phyloP scores from a whole-genome alignment of 2,329 filamentous ascomycete genomes.

The Sporothrix inflata region DNA sequence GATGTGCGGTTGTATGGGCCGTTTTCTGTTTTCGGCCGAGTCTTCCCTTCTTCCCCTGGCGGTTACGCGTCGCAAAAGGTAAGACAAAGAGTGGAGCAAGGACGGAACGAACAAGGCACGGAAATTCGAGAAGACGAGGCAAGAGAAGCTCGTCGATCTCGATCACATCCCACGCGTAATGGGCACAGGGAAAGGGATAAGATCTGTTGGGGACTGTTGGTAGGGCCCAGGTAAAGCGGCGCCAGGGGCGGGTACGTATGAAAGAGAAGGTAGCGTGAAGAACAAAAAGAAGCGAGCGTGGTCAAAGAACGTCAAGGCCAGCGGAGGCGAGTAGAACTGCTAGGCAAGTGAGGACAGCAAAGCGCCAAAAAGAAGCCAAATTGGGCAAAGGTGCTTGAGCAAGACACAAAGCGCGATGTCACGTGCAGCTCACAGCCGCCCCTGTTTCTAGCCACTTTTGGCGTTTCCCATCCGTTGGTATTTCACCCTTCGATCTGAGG shows the following conservation, averaged over 20 bases:
- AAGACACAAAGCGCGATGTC: conserved; percentile 15
- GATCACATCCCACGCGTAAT: not conserved
- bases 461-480: not conserved
- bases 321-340: not conserved
- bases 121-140: not conserved
- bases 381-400: not conserved
- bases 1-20: too few relatives aligned
- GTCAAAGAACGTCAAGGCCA: conserved; percentile 8
- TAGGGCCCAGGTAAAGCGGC: not conserved
- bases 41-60: not conserved
- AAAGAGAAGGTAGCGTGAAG: not conserved
- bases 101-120: not conserved
- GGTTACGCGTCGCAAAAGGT: not conserved
- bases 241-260: not conserved
- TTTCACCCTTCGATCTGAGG: not conserved
- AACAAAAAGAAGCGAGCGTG: not conserved
- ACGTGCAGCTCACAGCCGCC: conserved; percentile 6
- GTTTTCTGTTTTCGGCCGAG: conserved; percentile 10
- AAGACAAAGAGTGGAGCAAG: conserved; percentile 9
- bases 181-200: not conserved
- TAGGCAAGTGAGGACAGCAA: conserved; percentile 1
- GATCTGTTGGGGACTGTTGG: not conserved
- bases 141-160: conserved; percentile 10
- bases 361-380: not conserved
- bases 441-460: conserved; percentile 11